Evolutionary conservation across 202 grass and related monocot species (phyloP).

Genomic region (Panicum virgatum): DNA sequence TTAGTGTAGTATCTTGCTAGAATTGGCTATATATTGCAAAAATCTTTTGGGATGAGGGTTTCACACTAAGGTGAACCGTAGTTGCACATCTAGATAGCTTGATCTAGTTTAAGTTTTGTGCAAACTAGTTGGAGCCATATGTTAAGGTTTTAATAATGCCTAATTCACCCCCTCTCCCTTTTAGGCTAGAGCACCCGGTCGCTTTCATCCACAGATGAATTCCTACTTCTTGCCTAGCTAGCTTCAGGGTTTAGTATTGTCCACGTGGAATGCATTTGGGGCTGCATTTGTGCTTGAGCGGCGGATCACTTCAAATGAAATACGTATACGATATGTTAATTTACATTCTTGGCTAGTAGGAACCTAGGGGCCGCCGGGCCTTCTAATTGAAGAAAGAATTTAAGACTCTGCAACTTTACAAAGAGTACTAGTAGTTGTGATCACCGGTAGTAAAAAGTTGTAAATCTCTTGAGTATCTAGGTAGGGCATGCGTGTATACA

Average conservation of each 20-base stretch:
- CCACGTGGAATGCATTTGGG: constrained; percentile 23
- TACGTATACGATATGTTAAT: neutral
- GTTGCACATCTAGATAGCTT: no score
- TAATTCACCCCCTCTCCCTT: no score
- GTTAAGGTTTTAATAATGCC: no score
- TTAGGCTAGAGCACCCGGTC: no score
- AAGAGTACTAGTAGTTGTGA: neutral
- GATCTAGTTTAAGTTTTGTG: no score
- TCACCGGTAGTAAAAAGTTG: neutral
- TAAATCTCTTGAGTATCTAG: neutral
- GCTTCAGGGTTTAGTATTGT: neutral
- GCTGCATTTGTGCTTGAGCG: neutral
- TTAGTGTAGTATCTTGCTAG: no score
- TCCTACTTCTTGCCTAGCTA: no score
- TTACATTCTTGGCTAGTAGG: neutral
- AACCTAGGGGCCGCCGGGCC: constrained; percentile 4
- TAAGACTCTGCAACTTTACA: neutral
- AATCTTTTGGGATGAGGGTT: no score
- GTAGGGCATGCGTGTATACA: neutral
- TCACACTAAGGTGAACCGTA: no score
- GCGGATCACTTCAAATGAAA: constrained; percentile 24
- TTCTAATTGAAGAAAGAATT: constrained; percentile 31
- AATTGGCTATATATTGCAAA: no score
- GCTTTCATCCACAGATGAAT: no score
- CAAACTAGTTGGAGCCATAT: no score